Evolutionary conservation across 495 filamentous ascomycete species (phyloP).

Genomic region (Pyrenopolyporus hunteri): DNA sequence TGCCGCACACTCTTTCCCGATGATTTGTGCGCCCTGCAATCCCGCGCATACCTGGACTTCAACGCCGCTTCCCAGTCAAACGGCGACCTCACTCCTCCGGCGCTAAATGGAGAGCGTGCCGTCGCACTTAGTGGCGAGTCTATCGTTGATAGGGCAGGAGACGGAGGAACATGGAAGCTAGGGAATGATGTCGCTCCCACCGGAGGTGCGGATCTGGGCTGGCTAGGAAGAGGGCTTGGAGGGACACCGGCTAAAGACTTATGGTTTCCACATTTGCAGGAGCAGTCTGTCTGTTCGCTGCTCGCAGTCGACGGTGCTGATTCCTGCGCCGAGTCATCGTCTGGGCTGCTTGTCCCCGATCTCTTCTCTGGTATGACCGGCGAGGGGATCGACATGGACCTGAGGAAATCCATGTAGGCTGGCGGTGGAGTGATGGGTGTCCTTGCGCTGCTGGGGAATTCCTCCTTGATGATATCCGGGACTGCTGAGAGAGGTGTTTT

Average conservation of each 20-base stretch:
- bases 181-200: conserved; percentile 53
- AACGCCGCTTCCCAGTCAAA: conserved; percentile 67
- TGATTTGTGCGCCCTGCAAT: conserved; percentile 53
- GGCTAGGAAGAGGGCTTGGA: conserved; percentile 51
- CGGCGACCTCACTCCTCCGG: conserved; percentile 61
- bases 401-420: conserved; percentile 92
- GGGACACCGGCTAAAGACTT: conserved; percentile 47
- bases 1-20: conserved; percentile 58
- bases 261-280: conserved; percentile 59
- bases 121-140: conserved; percentile 53
- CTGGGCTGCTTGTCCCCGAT: conserved; percentile 42
- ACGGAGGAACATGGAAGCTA: conserved; percentile 64
- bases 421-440: conserved; percentile 93
- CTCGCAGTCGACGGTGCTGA: conserved; percentile 61
- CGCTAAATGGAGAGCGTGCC: conserved; percentile 55
- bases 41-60: conserved; percentile 55
- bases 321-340: conserved; percentile 48
- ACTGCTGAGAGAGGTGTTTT: conserved; percentile 60
- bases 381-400: conserved; percentile 66
- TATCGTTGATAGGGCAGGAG: conserved; percentile 58
- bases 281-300: conserved; percentile 57
- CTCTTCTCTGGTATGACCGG: conserved; percentile 62
- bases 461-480: conserved; percentile 50
- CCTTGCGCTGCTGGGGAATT: conserved; percentile 51
- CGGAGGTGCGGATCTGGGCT: conserved; percentile 65